Percentiles rank a stretch among this genome's conserved stretches.
Evolutionary conservation across 176 grass and related monocot species (phyloP).

Genomic region (Eremochloa ophiuroides): DNA sequence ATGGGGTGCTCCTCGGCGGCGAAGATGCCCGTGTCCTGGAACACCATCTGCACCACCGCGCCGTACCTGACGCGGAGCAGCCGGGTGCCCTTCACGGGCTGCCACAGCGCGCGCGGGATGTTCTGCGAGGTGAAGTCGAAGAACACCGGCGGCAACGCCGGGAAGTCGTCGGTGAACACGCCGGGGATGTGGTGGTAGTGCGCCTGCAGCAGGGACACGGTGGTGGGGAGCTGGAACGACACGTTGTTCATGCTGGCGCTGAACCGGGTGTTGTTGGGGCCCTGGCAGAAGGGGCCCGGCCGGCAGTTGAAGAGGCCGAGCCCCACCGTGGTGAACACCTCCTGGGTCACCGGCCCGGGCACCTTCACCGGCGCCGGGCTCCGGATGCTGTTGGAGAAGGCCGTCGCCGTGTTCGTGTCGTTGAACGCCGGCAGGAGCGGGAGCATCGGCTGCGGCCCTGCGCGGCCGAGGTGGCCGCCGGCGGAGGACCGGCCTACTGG

Average conservation of each 20-base stretch:
- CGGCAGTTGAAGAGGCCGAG: slow-evolving; percentile 62
- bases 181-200: slow-evolving; percentile 59
- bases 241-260: slow-evolving; percentile 93
- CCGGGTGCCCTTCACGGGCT: slow-evolving; percentile 54
- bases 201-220: slow-evolving; percentile 56
- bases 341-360: slow-evolving; percentile 62
- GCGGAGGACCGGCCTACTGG: neutral
- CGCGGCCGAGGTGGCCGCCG: slow-evolving; percentile 3
- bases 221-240: slow-evolving; percentile 64
- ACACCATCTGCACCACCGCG: slow-evolving; percentile 68
- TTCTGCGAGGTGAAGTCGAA: slow-evolving; percentile 79
- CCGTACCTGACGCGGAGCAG: slow-evolving; percentile 63
- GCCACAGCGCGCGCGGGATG: slow-evolving; percentile 58
- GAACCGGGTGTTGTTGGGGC: slow-evolving; percentile 65
- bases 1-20: slow-evolving; percentile 76
- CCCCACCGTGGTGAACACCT: slow-evolving; percentile 65
- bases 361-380: slow-evolving; percentile 56
- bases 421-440: slow-evolving; percentile 65
- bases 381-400: slow-evolving; percentile 51
- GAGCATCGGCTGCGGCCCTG: slow-evolving; percentile 39
- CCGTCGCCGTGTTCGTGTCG: slow-evolving; percentile 57
- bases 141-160: slow-evolving; percentile 51
- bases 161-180: slow-evolving; percentile 81
- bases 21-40: slow-evolving; percentile 86
- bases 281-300: slow-evolving; percentile 48